Percentiles rank a stretch among this genome's conserved stretches.
Conservation (phyloP, 2,329 filamentous ascomycete genomes). For the Aspergillus pseudoviridinutans region DNA sequence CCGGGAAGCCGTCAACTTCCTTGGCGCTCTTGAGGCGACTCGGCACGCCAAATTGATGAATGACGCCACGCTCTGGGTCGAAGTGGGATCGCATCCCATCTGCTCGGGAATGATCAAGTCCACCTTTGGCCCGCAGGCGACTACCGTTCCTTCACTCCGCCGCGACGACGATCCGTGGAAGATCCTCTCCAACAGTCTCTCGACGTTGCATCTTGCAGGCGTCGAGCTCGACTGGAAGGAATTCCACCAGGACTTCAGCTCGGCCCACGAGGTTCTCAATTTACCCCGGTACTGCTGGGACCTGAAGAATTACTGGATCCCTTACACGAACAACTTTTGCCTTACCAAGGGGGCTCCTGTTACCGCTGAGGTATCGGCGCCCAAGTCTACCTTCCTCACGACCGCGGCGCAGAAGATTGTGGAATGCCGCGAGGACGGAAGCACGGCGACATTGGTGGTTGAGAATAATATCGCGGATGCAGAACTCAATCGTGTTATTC, state of each 20-base stretch:
- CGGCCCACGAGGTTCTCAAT: slow-evolving; percentile 27
- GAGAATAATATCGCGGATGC: slow-evolving; percentile 35
- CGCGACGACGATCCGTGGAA: slow-evolving; percentile 43
- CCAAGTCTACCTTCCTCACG: slow-evolving; percentile 23
- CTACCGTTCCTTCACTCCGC: slow-evolving; percentile 42
- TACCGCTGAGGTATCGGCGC: slow-evolving; percentile 9
- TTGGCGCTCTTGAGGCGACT: slow-evolving; percentile 39
- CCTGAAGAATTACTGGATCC: slow-evolving; percentile 40
- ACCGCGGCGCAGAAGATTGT: slow-evolving; percentile 30
- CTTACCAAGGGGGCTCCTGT: slow-evolving; percentile 30
- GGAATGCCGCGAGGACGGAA: slow-evolving; percentile 22
- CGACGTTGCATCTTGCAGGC: slow-evolving; percentile 35
- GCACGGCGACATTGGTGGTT: slow-evolving; percentile 28
- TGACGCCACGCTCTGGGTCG: slow-evolving; percentile 67
- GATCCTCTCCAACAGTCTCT: slow-evolving; percentile 35
- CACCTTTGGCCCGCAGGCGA: slow-evolving; percentile 58
- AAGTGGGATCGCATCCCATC: slow-evolving; percentile 52
- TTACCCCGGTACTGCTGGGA: slow-evolving; percentile 39
- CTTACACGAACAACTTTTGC: slow-evolving; percentile 34
- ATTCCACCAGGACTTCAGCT: slow-evolving; percentile 40
- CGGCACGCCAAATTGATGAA: slow-evolving; percentile 49
- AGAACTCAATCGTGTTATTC: slow-evolving; percentile 30
- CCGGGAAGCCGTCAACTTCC: slow-evolving; percentile 46
- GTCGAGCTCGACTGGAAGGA: slow-evolving; percentile 41
- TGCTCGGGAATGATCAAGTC: slow-evolving; percentile 47